Evolutionary conservation across 2,329 filamentous ascomycete genomes (phyloP).

Genomic region (Colletotrichum chlorophyti): DNA sequence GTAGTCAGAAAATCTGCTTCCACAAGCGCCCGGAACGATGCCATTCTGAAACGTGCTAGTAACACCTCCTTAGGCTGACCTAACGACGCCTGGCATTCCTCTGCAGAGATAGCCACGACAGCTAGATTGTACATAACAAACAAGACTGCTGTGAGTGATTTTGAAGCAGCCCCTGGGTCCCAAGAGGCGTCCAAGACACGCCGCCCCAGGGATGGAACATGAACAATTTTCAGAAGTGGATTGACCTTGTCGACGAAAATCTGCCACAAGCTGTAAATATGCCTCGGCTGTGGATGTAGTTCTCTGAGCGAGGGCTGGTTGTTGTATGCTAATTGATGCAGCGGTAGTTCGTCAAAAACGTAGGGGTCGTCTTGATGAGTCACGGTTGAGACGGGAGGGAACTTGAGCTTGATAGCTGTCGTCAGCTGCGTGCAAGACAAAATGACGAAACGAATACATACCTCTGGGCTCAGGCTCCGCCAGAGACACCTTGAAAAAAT

Average conservation of each 20-base stretch:
- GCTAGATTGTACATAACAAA: constrained; percentile 38
- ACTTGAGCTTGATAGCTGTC: not conserved
- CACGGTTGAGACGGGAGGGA: constrained; percentile 30
- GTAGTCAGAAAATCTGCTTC: constrained; percentile 37
- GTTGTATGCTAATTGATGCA: constrained; percentile 14
- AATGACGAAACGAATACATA: not conserved
- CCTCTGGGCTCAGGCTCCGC: constrained; percentile 9
- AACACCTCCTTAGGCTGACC: constrained; percentile 25
- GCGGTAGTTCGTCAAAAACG: constrained; percentile 15
- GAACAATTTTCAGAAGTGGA: constrained; percentile 39
- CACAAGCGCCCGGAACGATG: constrained; percentile 33
- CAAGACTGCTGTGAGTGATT: constrained; percentile 33
- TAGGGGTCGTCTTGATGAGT: constrained; percentile 33
- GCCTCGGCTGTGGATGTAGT: constrained; percentile 38
- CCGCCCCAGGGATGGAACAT: constrained; percentile 40
- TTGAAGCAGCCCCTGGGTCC: constrained; percentile 29
- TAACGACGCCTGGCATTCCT: constrained; percentile 29
- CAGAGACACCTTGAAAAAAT: constrained; percentile 11
- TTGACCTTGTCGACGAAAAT: constrained; percentile 40
- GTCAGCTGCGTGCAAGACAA: not conserved
- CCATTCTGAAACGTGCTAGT: constrained; percentile 33
- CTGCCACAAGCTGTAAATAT: constrained; percentile 41
- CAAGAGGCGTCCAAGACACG: constrained; percentile 38
- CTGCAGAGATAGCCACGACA: constrained; percentile 30
- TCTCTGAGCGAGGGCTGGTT: not conserved